Conservation (phyloP, 2,329 filamentous ascomycete species). For the Ophiostoma fasciatum region DNA sequence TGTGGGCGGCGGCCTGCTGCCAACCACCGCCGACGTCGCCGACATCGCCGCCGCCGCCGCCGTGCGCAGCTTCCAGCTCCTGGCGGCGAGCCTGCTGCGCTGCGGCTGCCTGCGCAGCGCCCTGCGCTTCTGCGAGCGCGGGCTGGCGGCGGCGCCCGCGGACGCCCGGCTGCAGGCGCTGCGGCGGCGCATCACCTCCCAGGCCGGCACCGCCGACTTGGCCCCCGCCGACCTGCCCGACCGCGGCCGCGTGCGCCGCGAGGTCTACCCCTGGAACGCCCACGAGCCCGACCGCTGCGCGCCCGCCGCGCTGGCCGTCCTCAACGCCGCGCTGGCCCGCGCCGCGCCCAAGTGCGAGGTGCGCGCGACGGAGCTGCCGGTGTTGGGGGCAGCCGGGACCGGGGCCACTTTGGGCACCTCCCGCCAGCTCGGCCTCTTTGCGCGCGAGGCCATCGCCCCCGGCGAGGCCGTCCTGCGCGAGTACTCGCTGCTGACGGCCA, state of each 20-base stretch:
- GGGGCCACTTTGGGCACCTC: slow-evolving; percentile 36
- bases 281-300: slow-evolving; percentile 58
- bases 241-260: slow-evolving; percentile 51
- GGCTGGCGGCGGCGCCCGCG: slow-evolving; percentile 35
- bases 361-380: slow-evolving; percentile 58
- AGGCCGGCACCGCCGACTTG: slow-evolving; percentile 30
- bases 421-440: slow-evolving; percentile 80
- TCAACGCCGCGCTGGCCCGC: slow-evolving; percentile 54
- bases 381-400: slow-evolving; percentile 35
- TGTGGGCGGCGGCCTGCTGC: too few species aligned
- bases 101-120: slow-evolving; percentile 57
- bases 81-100: slow-evolving; percentile 43
- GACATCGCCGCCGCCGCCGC: slow-evolving; percentile 33
- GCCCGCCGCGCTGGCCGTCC: slow-evolving; percentile 48
- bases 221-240: slow-evolving; percentile 48
- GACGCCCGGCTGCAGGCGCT: slow-evolving; percentile 31
- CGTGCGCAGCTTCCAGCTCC: slow-evolving; percentile 43
- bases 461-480: slow-evolving; percentile 69
- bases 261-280: slow-evolving; percentile 56
- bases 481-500: slow-evolving; percentile 74
- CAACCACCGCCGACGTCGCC: too few species aligned
- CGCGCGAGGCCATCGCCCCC: slow-evolving; percentile 61
- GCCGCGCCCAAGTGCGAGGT: slow-evolving; percentile 76
- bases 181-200: slow-evolving; percentile 11
- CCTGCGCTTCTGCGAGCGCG: slow-evolving; percentile 48